Percentiles rank a stretch among this genome's conserved stretches.
Conservation (phyloP, 306 rosid genomes). For the Astragalus membranaceus region DNA sequence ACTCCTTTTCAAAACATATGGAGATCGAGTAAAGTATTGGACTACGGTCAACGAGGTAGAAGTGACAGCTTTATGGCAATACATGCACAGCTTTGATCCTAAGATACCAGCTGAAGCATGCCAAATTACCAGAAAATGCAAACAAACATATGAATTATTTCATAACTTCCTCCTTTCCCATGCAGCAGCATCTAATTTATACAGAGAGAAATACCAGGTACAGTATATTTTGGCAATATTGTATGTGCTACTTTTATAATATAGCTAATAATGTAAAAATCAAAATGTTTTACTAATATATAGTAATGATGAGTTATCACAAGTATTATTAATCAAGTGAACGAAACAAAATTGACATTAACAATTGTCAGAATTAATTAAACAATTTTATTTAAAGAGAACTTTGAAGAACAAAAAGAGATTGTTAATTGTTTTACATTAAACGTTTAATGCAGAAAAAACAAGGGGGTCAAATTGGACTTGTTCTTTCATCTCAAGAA, state of each 20-base stretch:
- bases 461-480: constrained; percentile 43
- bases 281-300: no score
- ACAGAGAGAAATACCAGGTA: constrained; percentile 29
- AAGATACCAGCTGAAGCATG: constrained; percentile 20
- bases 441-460: constrained; percentile 9
- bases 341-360: not conserved
- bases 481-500: constrained; percentile 17
- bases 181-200: constrained; percentile 23
- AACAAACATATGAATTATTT: constrained; percentile 27
- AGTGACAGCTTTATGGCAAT: not conserved
- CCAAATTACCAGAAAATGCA: not conserved
- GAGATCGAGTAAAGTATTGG: constrained; percentile 44
- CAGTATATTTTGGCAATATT: not conserved
- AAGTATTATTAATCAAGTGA: no score
- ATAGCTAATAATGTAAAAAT: no score
- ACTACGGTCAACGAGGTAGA: constrained; percentile 30
- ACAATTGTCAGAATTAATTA: not conserved
- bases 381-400: not conserved
- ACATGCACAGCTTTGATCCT: constrained; percentile 19
- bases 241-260: not conserved
- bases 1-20: constrained; percentile 23
- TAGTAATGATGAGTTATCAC: no score
- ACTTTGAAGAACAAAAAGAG: not conserved
- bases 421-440: not conserved
- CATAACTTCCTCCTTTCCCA: constrained; percentile 39